Percentiles rank a stretch among this genome's conserved stretches.
phyloP scores from a whole-genome alignment of 1,139 yeast species.

The Debaryomyces robertsiae region DNA sequence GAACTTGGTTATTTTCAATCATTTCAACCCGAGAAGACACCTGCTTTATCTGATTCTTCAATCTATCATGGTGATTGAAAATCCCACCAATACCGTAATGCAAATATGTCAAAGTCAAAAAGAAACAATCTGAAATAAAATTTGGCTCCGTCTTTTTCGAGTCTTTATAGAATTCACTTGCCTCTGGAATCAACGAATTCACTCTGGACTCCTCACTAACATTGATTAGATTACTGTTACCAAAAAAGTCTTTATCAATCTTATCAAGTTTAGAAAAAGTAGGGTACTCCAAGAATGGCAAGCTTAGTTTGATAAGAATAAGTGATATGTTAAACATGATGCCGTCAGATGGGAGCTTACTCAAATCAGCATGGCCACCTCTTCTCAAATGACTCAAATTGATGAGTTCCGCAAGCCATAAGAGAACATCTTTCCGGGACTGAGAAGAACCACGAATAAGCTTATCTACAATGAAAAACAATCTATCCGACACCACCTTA shows the following conservation, averaged over 20 bases:
- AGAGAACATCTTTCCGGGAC: slow-evolving; percentile 63
- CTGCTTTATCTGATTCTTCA: slow-evolving; percentile 55
- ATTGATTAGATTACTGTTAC: slow-evolving; percentile 56
- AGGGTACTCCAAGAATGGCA: slow-evolving; percentile 79
- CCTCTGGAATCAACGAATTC: slow-evolving; percentile 72
- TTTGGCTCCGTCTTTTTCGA: slow-evolving; percentile 39
- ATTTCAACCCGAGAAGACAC: slow-evolving; percentile 53
- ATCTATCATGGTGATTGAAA: slow-evolving; percentile 55
- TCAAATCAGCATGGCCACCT: slow-evolving; percentile 79
- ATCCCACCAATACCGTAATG: slow-evolving; percentile 92
- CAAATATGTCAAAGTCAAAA: slow-evolving; percentile 71
- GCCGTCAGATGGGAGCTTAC: slow-evolving; percentile 73
- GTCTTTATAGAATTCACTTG: slow-evolving; percentile 54
- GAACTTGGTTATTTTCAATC: slow-evolving; percentile 36
- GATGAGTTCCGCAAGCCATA: slow-evolving; percentile 70
- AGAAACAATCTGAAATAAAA: slow-evolving; percentile 88
- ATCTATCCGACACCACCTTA: slow-evolving; percentile 54
- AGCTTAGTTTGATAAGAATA: slow-evolving; percentile 68
- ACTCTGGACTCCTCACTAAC: slow-evolving; percentile 81
- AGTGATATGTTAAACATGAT: slow-evolving; percentile 77
- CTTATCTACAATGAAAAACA: slow-evolving; percentile 70
- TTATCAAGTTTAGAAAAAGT: slow-evolving; percentile 66
- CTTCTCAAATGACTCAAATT: slow-evolving; percentile 84
- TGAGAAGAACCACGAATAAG: slow-evolving; percentile 74
- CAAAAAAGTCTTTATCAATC: slow-evolving; percentile 67